These are phyloP conservation scores for Tetragonia tetragonoides DNA, from an alignment of 148 eudicot species.

Conservation along the genomic window DNA sequence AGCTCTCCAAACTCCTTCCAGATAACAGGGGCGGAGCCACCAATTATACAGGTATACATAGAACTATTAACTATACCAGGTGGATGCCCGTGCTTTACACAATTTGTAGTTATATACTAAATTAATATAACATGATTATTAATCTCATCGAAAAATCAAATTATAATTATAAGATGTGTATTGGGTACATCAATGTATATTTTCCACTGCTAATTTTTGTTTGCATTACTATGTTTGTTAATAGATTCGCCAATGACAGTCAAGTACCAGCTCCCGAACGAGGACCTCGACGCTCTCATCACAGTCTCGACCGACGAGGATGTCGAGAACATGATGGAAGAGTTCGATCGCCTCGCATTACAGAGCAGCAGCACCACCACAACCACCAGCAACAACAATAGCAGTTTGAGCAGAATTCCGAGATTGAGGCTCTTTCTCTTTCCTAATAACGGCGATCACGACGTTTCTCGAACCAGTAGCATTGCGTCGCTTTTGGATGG, in stretches of 20 bases:
- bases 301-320: conserved; percentile 83
- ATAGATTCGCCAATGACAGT: conserved; percentile 17
- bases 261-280: conserved; percentile 91
- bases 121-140: too few relatives aligned
- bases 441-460: conserved; percentile 15
- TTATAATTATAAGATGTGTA: too few relatives aligned
- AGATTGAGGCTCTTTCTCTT: conserved; percentile 75
- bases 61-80: too few relatives aligned
- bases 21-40: conserved; percentile 6
- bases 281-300: conserved; percentile 84
- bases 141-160: too few relatives aligned
- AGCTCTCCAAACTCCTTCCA: conserved; percentile 45
- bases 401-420: conserved; percentile 21
- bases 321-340: conserved; percentile 93
- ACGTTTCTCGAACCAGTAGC: conserved; percentile 48
- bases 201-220: too few relatives aligned
- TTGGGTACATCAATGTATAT: too few relatives aligned
- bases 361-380: not conserved
- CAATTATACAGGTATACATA: too few relatives aligned
- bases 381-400: too few relatives aligned
- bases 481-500: conserved; percentile 77
- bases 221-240: too few relatives aligned
- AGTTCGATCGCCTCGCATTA: conserved; percentile 49
- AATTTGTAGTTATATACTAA: too few relatives aligned
- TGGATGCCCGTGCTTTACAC: too few relatives aligned